phyloP scores from a whole-genome alignment of 129 eudicot species.

The Solidago caesia region DNA sequence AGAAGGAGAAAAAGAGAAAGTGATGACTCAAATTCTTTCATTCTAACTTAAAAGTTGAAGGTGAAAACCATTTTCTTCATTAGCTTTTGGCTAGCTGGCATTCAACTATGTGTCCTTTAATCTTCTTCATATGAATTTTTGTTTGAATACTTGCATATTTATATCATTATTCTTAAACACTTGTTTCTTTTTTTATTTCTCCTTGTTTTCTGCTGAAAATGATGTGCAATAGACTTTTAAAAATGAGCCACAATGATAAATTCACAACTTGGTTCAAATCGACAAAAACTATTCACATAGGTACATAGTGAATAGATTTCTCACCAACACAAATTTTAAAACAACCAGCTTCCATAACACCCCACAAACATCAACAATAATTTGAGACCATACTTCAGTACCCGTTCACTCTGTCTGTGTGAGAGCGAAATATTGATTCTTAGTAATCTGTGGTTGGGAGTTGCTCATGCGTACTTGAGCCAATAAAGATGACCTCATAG shows the following conservation, averaged over 20 bases:
- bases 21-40: conserved; percentile 32
- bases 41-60: background rate
- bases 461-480: conserved; percentile 37
- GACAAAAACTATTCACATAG: conserved; percentile 16
- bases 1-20: conserved; percentile 52
- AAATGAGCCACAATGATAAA: conserved; percentile 19
- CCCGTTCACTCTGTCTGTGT: conserved; percentile 12
- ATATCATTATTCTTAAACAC: background rate
- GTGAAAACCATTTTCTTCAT: conserved; percentile 15
- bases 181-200: background rate
- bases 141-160: conserved; percentile 13
- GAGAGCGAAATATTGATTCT: conserved; percentile 10
- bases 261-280: conserved; percentile 26
- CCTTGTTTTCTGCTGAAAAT: conserved; percentile 4
- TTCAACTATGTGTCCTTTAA: background rate
- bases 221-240: background rate
- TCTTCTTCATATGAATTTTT: conserved; percentile 1
- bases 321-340: conserved; percentile 30
- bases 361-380: conserved; percentile 18
- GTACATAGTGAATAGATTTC: conserved; percentile 28
- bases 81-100: background rate
- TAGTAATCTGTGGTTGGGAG: conserved; percentile 50
- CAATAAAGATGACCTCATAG: conserved; percentile 43
- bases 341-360: conserved; percentile 26
- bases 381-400: background rate